A percentile compares a stretch with the other conserved stretches of the same genome.
phyloP scores from a whole-genome alignment of 495 filamentous ascomycete species.

The Lasiosphaeria miniovina region DNA sequence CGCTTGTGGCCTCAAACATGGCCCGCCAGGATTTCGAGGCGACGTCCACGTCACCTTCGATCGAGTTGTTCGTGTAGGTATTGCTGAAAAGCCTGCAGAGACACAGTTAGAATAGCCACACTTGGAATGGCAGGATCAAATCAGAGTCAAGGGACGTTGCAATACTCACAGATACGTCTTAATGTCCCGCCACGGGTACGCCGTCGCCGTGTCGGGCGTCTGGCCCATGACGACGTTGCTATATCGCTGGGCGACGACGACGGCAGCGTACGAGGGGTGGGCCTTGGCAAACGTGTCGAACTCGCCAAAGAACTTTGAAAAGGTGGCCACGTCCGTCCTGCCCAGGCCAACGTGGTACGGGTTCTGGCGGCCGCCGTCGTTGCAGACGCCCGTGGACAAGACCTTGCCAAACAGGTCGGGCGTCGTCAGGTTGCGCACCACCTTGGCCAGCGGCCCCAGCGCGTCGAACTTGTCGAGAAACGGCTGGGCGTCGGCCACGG shows the following conservation, averaged over 20 bases:
- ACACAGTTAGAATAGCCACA: background rate
- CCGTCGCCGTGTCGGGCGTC: background rate
- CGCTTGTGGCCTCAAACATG: constrained; percentile 7
- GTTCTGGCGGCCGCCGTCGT: background rate
- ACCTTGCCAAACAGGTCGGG: background rate
- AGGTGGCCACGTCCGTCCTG: background rate
- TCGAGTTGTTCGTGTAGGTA: background rate
- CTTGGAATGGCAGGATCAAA: background rate
- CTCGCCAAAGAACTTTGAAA: background rate
- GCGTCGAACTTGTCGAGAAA: background rate
- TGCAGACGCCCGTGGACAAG: background rate
- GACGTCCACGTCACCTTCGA: background rate
- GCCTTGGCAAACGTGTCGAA: background rate
- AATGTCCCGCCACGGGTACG: constrained; percentile 1
- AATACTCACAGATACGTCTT: background rate
- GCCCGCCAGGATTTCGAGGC: background rate
- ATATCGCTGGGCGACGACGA: background rate
- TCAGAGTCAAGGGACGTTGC: background rate
- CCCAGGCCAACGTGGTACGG: background rate
- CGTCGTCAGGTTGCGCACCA: background rate
- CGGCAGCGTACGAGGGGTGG: background rate
- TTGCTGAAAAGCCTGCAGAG: background rate
- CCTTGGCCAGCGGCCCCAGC: background rate
- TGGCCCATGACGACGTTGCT: background rate
- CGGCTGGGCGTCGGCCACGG: background rate